Evolutionary conservation across 192 early-diverging fungal genomes (phyloP), one percentile per base, ranked within the genome.

Genomic region (Backusella morwellensis): DNA sequence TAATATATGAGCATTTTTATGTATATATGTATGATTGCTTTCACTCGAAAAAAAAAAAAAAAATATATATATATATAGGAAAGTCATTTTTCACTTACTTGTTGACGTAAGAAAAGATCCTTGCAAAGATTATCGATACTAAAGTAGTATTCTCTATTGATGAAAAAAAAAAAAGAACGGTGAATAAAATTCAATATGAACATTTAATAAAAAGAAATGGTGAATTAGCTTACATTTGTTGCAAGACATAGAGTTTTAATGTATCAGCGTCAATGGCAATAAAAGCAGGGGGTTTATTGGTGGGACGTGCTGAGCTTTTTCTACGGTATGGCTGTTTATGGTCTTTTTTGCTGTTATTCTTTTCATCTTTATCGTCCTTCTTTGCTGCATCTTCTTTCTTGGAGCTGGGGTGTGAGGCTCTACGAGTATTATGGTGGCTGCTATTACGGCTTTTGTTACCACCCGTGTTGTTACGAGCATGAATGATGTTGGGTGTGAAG

Each of bases 41-140:
- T 32, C 32, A 32, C 32, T 32, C 29, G 1, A 32, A 32, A 32
- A 29, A 1, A 0, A 32, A 1, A 32, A 32, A 32, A 32, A 29
- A 1, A 0, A 32, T 32, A 32, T 42, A 44, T 40, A 40, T 40
- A 40, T 40, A 6, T 40, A n/a, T 52, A 19, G 32, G 0, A 32
- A 32, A 32, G 32, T 32, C 32, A 32, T 32, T 32, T 32, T 32
- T 52, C 50, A 19, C 21, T 54, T 63, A 63, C 56, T 29, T 86
- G 82, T 35, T 72, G 85, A 66, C 98, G 92, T 87, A 99, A 94
- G 82, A 89, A 99, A 26, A 98, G 88, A 82, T 99, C 98, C 72
- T 93, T 94, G 91, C 95, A 96, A 69, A 99, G 86, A 78, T 99
- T 99, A 59, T 98, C 97, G 63, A 98, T 90, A 66, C 94, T 96